Percentiles rank a stretch among this genome's conserved stretches.
These are phyloP conservation scores for Suhomyces tanzawaensis DNA, from an alignment of 805 yeast species.

Conservation along the genomic window DNA sequence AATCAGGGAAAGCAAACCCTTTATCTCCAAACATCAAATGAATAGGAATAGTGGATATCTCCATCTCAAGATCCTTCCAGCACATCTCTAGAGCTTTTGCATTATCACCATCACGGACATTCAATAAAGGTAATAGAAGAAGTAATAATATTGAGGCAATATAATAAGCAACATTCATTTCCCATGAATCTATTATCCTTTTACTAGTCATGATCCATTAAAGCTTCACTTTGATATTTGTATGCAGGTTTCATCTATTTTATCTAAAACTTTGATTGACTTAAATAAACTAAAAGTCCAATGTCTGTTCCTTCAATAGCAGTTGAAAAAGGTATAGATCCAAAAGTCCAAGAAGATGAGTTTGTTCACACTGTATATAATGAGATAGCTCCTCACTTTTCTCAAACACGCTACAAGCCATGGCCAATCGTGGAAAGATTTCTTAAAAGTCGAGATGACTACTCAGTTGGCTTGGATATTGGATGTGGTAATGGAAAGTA, in stretches of 20 bases:
- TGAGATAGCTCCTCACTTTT: constrained; percentile 88
- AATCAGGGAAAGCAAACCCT: constrained; percentile 62
- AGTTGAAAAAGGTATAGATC: constrained; percentile 33
- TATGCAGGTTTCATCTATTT: too few relatives aligned
- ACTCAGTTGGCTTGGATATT: constrained; percentile 81
- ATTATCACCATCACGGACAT: too few relatives aligned
- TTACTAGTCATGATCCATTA: too few relatives aligned
- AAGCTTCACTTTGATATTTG: too few relatives aligned
- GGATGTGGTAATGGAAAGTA: constrained; percentile 99
- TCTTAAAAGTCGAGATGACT: constrained; percentile 45
- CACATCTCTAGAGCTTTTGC: too few relatives aligned
- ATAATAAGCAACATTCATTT: too few relatives aligned
- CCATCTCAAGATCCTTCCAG: too few relatives aligned
- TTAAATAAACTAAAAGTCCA: neutral
- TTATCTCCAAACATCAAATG: constrained; percentile 30
- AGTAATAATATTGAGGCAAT: too few relatives aligned
- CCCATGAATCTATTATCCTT: too few relatives aligned
- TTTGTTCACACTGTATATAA: constrained; percentile 92
- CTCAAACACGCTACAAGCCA: constrained; percentile 91
- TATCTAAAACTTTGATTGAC: too few relatives aligned
- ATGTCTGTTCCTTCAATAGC: constrained; percentile 36
- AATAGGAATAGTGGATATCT: constrained; percentile 19
- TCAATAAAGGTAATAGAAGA: too few relatives aligned
- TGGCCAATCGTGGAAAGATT: constrained; percentile 93
- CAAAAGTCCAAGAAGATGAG: constrained; percentile 62